Conservation (phyloP, 495 filamentous ascomycete genomes). For the Hypoxylon lienhwacheense region DNA sequence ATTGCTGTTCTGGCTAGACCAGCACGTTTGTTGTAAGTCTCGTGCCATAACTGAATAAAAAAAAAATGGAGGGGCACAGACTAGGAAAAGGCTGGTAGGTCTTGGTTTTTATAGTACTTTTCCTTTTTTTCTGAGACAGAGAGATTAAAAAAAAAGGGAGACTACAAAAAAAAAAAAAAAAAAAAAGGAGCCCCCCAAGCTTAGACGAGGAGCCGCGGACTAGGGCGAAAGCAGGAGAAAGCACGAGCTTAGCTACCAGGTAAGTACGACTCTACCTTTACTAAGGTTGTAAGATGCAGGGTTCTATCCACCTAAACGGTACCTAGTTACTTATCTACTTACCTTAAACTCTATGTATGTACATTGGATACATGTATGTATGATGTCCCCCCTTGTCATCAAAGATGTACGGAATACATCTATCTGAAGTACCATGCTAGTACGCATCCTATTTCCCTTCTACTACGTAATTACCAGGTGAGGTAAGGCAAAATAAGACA, state of each 20-base stretch:
- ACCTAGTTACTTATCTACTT: conserved; percentile 17
- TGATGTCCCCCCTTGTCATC: no score
- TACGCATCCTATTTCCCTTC: not conserved
- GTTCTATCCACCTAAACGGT: conserved; percentile 29
- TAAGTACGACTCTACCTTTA: conserved; percentile 27
- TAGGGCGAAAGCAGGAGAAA: conserved; percentile 30
- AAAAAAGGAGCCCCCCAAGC: conserved; percentile 36
- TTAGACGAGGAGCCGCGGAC: conserved; percentile 34
- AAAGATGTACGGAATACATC: not conserved
- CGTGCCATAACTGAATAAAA: conserved; percentile 46
- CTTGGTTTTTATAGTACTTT: conserved; percentile 51
- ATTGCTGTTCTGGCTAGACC: conserved; percentile 44
- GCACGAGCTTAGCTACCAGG: conserved; percentile 28
- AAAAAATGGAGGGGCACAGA: conserved; percentile 45
- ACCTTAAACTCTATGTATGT: conserved; percentile 2
- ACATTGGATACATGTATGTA: not conserved
- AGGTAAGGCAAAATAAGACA: conserved; percentile 30
- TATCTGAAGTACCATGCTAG: conserved; percentile 15
- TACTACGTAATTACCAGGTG: conserved; percentile 25
- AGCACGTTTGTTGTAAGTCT: conserved; percentile 46
- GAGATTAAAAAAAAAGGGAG: conserved; percentile 37
- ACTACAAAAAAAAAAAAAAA: conserved; percentile 26
- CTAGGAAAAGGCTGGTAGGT: conserved; percentile 41
- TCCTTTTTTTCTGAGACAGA: conserved; percentile 17
- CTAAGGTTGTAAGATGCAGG: conserved; percentile 37